Percentiles rank a stretch among this genome's conserved stretches.
These are phyloP conservation scores for Coniochaeta sp. DNA, from an alignment of 2,329 filamentous ascomycete genomes.

Conservation along the genomic window DNA sequence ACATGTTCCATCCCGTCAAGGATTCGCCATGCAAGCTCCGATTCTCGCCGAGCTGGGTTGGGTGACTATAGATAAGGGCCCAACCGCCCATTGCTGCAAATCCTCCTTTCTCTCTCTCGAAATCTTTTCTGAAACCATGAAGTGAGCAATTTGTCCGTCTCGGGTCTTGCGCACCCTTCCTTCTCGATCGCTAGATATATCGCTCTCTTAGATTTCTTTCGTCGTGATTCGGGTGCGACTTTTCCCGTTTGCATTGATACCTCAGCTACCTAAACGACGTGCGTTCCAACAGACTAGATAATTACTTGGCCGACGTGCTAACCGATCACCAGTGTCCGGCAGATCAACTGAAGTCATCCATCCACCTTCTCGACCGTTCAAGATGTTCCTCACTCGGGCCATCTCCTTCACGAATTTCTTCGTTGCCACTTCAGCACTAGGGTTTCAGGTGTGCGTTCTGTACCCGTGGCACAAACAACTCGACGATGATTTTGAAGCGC, in stretches of 20 bases:
- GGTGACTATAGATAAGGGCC: neutral
- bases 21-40: neutral
- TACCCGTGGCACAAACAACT: conserved; percentile 65
- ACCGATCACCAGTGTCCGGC: neutral
- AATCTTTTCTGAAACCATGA: neutral
- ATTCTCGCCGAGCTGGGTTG: neutral
- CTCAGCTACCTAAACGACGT: neutral
- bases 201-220: neutral
- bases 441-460: conserved; percentile 62
- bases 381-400: conserved; percentile 27
- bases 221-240: neutral
- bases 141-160: neutral
- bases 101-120: neutral
- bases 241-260: neutral
- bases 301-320: neutral
- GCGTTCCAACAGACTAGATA: neutral
- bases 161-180: neutral
- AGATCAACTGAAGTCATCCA: neutral
- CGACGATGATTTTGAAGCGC: conserved; percentile 50
- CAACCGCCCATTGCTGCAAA: neutral
- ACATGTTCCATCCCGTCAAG: neutral
- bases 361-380: neutral
- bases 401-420: conserved; percentile 59
- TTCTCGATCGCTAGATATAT: neutral
- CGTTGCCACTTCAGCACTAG: conserved; percentile 56